These are phyloP conservation scores for Lecanoromycetidae sp. DNA, from an alignment of 2,329 filamentous ascomycete genomes.

Conservation along the genomic window DNA sequence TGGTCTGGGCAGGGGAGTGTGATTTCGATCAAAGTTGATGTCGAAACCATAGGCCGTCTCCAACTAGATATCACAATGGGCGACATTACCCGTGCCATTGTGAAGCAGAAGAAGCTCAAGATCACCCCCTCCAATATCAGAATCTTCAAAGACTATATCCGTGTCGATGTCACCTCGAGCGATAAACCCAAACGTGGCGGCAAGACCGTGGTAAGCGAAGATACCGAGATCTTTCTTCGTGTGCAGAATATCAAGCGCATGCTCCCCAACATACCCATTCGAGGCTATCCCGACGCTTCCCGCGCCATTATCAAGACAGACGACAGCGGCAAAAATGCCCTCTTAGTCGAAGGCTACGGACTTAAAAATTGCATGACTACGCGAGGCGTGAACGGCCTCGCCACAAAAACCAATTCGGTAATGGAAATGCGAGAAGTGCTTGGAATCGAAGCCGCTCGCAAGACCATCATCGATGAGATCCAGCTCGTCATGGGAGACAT, in stretches of 20 bases:
- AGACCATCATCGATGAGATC: conserved; percentile 83
- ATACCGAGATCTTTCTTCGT: conserved; percentile 58
- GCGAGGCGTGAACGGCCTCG: conserved; percentile 70
- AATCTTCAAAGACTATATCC: conserved; percentile 52
- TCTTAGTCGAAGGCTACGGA: conserved; percentile 88
- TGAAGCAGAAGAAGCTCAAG: conserved; percentile 72
- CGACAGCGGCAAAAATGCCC: conserved; percentile 55
- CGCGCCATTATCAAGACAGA: conserved; percentile 82
- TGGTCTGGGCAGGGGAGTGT: conserved; percentile 69
- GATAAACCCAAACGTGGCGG: conserved; percentile 28
- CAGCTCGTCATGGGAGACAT: conserved; percentile 80
- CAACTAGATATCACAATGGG: conserved; percentile 60
- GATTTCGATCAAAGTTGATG: conserved; percentile 71
- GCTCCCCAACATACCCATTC: conserved; percentile 72
- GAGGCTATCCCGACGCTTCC: conserved; percentile 73
- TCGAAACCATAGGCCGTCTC: conserved; percentile 63
- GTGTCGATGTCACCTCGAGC: conserved; percentile 54
- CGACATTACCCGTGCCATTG: conserved; percentile 67
- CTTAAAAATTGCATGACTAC: conserved; percentile 84
- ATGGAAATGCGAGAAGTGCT: conserved; percentile 81
- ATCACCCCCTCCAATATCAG: conserved; percentile 54
- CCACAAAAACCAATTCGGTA: conserved; percentile 69
- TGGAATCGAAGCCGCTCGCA: conserved; percentile 86
- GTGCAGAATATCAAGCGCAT: conserved; percentile 76
- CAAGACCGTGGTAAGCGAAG: conserved; percentile 31